A percentile compares a stretch with the other conserved stretches of the same genome.
Conservation (phyloP, 495 filamentous ascomycete species). For the Xylaria palmicola region DNA sequence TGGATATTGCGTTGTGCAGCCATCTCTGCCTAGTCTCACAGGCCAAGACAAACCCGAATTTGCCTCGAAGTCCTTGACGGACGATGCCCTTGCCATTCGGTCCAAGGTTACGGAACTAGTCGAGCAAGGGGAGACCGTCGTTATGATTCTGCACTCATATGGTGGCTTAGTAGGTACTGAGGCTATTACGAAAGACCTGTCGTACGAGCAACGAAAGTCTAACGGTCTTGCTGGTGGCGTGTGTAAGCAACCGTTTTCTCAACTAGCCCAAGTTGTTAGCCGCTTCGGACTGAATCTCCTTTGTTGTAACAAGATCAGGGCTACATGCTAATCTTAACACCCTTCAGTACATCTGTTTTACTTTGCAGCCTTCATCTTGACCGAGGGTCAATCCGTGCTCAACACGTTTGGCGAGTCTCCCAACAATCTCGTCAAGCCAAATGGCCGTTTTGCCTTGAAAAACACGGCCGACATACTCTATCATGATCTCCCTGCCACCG, state of each 20-base stretch:
- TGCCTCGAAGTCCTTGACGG: constrained; percentile 22
- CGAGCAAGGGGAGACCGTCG: constrained; percentile 32
- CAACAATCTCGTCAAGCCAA: constrained; percentile 22
- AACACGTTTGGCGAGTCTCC: constrained; percentile 12
- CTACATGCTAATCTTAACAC: constrained; percentile 19
- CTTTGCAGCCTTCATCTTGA: constrained; percentile 34
- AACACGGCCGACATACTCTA: constrained; percentile 24
- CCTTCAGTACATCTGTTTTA: constrained; percentile 34
- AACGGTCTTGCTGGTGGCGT: constrained; percentile 41
- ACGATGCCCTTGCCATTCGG: constrained; percentile 31
- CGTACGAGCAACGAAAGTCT: constrained; percentile 28
- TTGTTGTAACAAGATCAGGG: constrained; percentile 16
- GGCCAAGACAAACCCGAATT: constrained; percentile 16
- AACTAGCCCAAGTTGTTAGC: background rate
- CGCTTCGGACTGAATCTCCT: background rate
- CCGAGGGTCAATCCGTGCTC: constrained; percentile 22
- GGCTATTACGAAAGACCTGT: constrained; percentile 40
- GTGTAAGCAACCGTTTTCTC: constrained; percentile 10
- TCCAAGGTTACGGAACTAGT: constrained; percentile 21
- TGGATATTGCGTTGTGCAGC: constrained; percentile 19
- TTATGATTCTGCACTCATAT: constrained; percentile 50
- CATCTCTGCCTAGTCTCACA: constrained; percentile 19
- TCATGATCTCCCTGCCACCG: constrained; percentile 25
- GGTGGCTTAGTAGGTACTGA: constrained; percentile 46
- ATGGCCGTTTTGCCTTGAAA: constrained; percentile 17